Evolutionary conservation across 352 stramenopile species (phyloP), one percentile per base, ranked within the genome.

Genomic region (Globisporangium solare): DNA sequence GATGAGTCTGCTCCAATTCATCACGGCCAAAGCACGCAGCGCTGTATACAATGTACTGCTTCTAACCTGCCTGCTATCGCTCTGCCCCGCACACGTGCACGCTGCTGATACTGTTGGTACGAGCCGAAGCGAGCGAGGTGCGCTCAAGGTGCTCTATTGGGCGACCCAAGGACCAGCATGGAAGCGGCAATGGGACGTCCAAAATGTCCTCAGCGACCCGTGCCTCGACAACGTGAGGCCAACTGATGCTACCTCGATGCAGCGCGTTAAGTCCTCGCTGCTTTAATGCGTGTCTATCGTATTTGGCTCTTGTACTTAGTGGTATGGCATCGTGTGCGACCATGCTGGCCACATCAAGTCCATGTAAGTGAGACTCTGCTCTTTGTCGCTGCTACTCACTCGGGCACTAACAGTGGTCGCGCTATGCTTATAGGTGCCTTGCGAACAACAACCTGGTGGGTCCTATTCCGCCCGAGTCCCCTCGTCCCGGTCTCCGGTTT

Each of bases 131-230:
- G 79, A 88, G 51, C 70, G 71, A 15, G 80, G 80, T 15, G 80
- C 76, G n/a, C 66, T 90, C 8, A 81, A 87, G 59, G 27, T 85
- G 40, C 59, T 90, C 11, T 90, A 70, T 59, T 90, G 80, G 80
- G 68, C 76, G 17, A 86, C 77, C 0, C 53, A 82, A 14, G 80
- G 80, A 17, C 70, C 58, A n/a, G 43, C 56, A 32, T 90, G 80
- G 80, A 63, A 45, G 21, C 56, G 22, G n/a, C 61, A 63, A 27
- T 88, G 77, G 77, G 72, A 83, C 63, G 72, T 88, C 52, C 77
- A 88, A 63, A 86, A 85, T 54, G 71, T 85, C 31, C 47, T 61
- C 46, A 85, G 77, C 57, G 80, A 90, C 51, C 80, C 77, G 54
- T 90, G 80, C 54, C 51, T 79, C 6, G 58, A 87, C 47, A 60